Evolutionary conservation across 2,329 filamentous ascomycete species (phyloP).

Genomic region (Scedosporium boydii): DNA sequence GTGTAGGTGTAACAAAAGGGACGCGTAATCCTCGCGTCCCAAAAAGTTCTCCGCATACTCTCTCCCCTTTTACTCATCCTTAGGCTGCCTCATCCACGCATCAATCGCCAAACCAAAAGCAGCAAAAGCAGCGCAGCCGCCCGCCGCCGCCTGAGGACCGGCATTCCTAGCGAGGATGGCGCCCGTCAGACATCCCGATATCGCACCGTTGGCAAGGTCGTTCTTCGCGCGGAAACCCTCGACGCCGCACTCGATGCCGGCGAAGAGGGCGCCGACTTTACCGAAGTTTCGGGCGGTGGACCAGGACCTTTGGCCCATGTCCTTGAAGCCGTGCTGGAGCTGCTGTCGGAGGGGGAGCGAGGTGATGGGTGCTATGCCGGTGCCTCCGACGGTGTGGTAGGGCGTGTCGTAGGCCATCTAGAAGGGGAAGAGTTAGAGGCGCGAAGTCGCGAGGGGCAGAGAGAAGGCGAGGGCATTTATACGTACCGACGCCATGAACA

Average conservation of each 20-base stretch:
- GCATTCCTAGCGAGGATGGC: conserved; percentile 79
- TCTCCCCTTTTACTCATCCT: conserved; percentile 36
- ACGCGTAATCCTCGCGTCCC: neutral
- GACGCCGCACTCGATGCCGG: conserved; percentile 90
- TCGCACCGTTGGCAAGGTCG: conserved; percentile 78
- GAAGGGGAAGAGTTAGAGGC: conserved; percentile 3
- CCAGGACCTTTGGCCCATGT: conserved; percentile 82
- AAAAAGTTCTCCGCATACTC: neutral
- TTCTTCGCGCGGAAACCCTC: conserved; percentile 91
- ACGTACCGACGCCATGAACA: conserved; percentile 95
- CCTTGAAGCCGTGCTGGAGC: conserved; percentile 76
- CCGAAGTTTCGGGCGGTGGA: conserved; percentile 91
- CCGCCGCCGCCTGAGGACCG: conserved; percentile 77
- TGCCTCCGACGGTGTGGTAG: conserved; percentile 44
- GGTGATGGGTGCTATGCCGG: conserved; percentile 30
- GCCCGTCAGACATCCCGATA: conserved; percentile 83
- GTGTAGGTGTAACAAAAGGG: neutral
- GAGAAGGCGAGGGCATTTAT: conserved; percentile 3
- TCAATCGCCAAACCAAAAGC: conserved; percentile 90
- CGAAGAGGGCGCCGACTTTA: conserved; percentile 82
- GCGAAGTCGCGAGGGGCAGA: neutral
- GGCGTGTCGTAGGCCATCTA: conserved; percentile 98
- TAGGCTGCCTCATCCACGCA: conserved; percentile 76
- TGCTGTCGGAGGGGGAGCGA: conserved; percentile 78
- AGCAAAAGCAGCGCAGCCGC: conserved; percentile 89